Evolutionary conservation across 2,329 filamentous ascomycete species (phyloP).

Genomic region (Fusarium verrucosum): DNA sequence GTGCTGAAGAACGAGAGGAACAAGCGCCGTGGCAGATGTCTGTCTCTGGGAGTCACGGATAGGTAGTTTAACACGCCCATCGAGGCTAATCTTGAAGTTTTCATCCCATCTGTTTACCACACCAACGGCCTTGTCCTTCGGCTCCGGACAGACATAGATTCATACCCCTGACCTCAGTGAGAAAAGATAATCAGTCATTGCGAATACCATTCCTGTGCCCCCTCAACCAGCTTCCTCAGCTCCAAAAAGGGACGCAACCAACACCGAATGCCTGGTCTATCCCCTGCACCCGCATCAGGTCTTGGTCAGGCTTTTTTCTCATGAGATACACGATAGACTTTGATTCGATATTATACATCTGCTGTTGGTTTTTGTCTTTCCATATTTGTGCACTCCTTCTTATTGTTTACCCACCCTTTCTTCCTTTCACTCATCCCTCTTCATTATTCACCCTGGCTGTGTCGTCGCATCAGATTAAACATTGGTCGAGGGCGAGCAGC

Average conservation of each 20-base stretch:
- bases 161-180: constrained; percentile 18
- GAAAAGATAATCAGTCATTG: constrained; percentile 32
- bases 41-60: constrained; percentile 5
- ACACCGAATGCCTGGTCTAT: constrained; percentile 17
- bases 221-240: constrained; percentile 19
- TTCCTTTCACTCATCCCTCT: not conserved
- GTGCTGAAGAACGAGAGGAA: constrained; percentile 29
- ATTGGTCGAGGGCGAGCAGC: constrained; percentile 29
- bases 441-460: not conserved
- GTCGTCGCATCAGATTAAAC: constrained; percentile 15
- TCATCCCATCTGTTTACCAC: constrained; percentile 8
- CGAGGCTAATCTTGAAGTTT: not conserved
- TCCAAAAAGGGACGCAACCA: constrained; percentile 18
- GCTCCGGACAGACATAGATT: constrained; percentile 18
- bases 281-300: constrained; percentile 38
- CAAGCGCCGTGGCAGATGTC: constrained; percentile 6
- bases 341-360: constrained; percentile 12
- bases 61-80: not conserved
- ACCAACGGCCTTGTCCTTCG: constrained; percentile 16
- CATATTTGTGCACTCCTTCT: constrained; percentile 17
- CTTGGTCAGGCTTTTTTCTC: constrained; percentile 38
- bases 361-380: constrained; percentile 6
- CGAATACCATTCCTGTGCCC: constrained; percentile 14
- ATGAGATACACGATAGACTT: not conserved
- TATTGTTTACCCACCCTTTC: constrained; percentile 27